Conservation (phyloP, 1,284 basidiomycete genomes). For the Neotropicomus parvogracilis region DNA sequence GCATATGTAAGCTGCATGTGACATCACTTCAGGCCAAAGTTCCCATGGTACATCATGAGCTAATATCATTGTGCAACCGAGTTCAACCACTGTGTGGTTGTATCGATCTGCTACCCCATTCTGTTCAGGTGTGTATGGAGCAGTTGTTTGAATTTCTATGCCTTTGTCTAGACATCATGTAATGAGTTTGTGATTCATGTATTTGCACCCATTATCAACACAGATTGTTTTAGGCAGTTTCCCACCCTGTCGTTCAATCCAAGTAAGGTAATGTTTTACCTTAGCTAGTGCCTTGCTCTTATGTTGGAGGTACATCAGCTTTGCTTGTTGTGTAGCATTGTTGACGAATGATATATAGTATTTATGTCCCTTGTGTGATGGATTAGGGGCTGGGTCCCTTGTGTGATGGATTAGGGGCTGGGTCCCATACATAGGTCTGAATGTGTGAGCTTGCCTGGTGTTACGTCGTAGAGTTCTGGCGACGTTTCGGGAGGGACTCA, state of each 20-base stretch:
- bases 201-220: neutral
- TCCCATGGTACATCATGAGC: neutral
- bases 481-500: no score
- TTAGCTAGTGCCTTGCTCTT: neutral
- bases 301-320: neutral
- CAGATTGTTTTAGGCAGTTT: neutral
- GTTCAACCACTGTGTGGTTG: neutral
- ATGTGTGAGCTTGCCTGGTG: neutral
- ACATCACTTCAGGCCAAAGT: neutral
- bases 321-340: neutral
- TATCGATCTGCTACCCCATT: neutral
- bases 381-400: neutral
- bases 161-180: neutral
- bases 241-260: neutral
- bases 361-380: neutral
- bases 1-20: neutral
- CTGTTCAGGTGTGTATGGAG: neutral
- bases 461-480: no score
- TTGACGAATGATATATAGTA: neutral
- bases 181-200: neutral
- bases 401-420: accelerated
- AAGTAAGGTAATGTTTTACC: neutral
- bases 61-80: neutral
- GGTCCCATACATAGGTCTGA: neutral
- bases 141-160: neutral